Base-by-base conservation (phyloP, 2,329 filamentous ascomycete species). In the Ceratocystis cacaofunesta region DNA sequence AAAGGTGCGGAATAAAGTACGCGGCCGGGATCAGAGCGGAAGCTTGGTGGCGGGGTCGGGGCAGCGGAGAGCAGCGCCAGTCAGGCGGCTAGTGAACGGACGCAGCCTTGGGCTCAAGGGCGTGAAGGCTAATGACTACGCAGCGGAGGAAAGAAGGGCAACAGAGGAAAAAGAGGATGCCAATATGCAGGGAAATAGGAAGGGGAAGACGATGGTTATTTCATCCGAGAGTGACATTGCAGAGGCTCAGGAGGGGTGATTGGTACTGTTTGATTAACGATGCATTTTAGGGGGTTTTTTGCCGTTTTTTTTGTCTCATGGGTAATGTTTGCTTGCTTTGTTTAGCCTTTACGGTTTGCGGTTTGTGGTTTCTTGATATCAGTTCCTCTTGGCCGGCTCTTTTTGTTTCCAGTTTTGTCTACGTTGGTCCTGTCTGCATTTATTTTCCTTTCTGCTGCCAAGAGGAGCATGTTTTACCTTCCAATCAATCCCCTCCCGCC, bases 291-390 rank as follows among this genome's bases (percentile, higher is more conserved):
- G 48, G 7, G 17, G 66, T 64, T 66, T 60, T 30, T 61, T 63
- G 43, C 32, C 43, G 12, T 50, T 30, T 17, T 62, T n/a, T 61
- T 25, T 58, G 32, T 60, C 44, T 28, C 10, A 19, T 17, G 30
- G 58, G 15, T 41, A 50, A 50, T 28, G 50, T 15, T 57, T 52
- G 43, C 28, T 22, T 62, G 5, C 28, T 63, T 30, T 57, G 17
- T 25, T 36, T 67, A 50, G n/a, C 41, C 43, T 25, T 43, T 65
- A 28, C 52, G 52, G 30, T 58, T 50, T 62, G 15, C 41, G 7
- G 68, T 50, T n/a, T 19, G 6, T n/a, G 5, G 55, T 58, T 58
- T 48, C 22, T 50, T 66, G 64, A 66, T 66, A 66, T 66, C 64
- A 66, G 60, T 44, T 30, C 46, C 60, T 62, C 57, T 61, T 50